These are phyloP conservation scores for Melastoma malabathricum DNA, from an alignment of 345 rosid genomes.

Conservation along the genomic window DNA sequence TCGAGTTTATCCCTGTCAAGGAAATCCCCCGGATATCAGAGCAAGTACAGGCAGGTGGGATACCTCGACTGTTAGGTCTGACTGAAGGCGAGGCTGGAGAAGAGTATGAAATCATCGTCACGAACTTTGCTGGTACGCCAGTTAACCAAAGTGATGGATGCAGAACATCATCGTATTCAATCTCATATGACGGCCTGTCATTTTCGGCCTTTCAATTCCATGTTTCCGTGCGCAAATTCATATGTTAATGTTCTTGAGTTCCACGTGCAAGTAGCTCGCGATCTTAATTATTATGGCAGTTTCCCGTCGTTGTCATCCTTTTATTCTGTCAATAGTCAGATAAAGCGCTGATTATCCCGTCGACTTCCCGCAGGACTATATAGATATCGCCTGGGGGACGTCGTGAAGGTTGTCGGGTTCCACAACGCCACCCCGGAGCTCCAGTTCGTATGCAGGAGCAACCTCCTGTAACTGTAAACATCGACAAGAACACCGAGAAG, in stretches of 20 bases:
- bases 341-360: background rate
- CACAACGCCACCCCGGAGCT: slow-evolving; percentile 79
- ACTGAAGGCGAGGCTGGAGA: slow-evolving; percentile 64
- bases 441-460: slow-evolving; percentile 69
- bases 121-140: slow-evolving; percentile 22
- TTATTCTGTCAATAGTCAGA: background rate
- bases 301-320: background rate
- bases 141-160: background rate
- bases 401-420: slow-evolving; percentile 61
- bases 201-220: too few relatives aligned
- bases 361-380: slow-evolving; percentile 48
- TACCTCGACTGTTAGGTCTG: slow-evolving; percentile 32
- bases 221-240: too few relatives aligned
- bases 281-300: background rate
- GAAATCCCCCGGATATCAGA: slow-evolving; percentile 10
- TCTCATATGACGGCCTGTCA: too few relatives aligned
- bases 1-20: slow-evolving; percentile 64
- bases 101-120: slow-evolving; percentile 80
- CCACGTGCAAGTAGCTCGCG: too few relatives aligned
- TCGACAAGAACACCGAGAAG: slow-evolving; percentile 83
- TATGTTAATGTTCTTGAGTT: too few relatives aligned
- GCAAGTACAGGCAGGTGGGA: background rate
- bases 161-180: too few relatives aligned
- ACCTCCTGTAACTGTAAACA: slow-evolving; percentile 61
- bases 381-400: slow-evolving; percentile 83